phyloP scores from a whole-genome alignment of 148 eudicot genomes.

The Rhododendron simsii region DNA sequence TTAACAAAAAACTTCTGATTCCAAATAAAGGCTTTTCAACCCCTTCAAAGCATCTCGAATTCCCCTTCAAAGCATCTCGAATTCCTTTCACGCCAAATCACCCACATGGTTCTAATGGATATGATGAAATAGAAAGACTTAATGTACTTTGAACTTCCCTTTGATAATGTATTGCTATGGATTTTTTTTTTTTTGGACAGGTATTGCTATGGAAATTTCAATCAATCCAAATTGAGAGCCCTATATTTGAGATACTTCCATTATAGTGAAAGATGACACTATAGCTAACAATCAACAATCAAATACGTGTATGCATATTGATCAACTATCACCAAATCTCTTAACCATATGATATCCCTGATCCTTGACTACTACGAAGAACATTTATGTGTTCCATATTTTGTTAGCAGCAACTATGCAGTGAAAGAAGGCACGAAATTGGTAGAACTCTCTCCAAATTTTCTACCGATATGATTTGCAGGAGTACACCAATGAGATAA shows the following conservation, averaged over 20 bases:
- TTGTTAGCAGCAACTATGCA: neutral
- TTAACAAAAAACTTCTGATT: too few species aligned
- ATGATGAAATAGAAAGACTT: neutral
- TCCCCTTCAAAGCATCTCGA: too few species aligned
- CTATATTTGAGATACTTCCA: neutral
- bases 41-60: too few species aligned
- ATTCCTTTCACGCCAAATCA: too few species aligned
- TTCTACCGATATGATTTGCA: neutral
- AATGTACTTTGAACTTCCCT: neutral
- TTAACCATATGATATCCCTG: neutral
- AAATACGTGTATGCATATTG: neutral
- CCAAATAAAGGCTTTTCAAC: too few species aligned
- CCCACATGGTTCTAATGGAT: neutral
- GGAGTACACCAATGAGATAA: conserved; percentile 1
- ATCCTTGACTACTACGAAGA: neutral
- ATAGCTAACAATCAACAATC: neutral
- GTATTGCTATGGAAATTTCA: neutral
- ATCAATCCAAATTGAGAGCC: neutral
- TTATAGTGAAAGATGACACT: neutral
- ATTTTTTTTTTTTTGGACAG: neutral
- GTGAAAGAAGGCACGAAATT: neutral
- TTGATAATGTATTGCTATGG: neutral
- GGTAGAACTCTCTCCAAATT: neutral
- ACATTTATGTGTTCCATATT: neutral
- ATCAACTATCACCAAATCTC: neutral